Evolutionary conservation across 2,329 filamentous ascomycete species (phyloP).

Genomic region (Epicoccum sorghinum): DNA sequence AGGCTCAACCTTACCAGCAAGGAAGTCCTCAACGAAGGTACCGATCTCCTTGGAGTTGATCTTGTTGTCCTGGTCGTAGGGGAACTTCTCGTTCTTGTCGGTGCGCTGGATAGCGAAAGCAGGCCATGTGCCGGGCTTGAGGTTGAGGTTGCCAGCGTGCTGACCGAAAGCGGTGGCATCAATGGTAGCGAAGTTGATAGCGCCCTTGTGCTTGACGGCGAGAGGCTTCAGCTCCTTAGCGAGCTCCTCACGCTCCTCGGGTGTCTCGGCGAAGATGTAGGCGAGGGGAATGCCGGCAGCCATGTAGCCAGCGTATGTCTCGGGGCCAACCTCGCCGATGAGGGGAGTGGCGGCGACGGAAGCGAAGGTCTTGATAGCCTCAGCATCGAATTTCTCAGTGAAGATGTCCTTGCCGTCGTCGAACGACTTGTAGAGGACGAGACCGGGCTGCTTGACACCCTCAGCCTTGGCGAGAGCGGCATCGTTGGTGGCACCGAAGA

Average conservation of each 20-base stretch:
- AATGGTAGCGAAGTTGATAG: conserved; percentile 97
- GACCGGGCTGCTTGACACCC: conserved; percentile 82
- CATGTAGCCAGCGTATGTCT: conserved; percentile 97
- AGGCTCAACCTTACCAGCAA: conserved; percentile 85
- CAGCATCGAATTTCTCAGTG: conserved; percentile 79
- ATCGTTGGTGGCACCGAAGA: conserved; percentile 89
- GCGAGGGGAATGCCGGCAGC: conserved; percentile 87
- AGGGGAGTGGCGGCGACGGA: conserved; percentile 86
- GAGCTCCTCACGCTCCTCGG: conserved; percentile 84
- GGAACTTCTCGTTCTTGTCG: conserved; percentile 95
- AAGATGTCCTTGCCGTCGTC: conserved; percentile 94
- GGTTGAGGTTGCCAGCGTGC: conserved; percentile 95
- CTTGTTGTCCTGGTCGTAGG: conserved; percentile 83
- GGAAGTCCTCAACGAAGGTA: conserved; percentile 84
- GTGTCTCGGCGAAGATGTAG: conserved; percentile 95
- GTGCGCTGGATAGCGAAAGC: conserved; percentile 97
- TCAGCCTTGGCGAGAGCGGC: conserved; percentile 84
- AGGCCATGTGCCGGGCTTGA: conserved; percentile 93
- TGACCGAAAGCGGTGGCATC: conserved; percentile 93
- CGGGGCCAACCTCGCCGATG: conserved; percentile 93
- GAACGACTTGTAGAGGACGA: conserved; percentile 97
- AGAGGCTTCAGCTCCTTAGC: conserved; percentile 80
- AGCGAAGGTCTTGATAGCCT: conserved; percentile 81
- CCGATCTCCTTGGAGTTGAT: conserved; percentile 75
- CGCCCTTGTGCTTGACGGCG: conserved; percentile 90